Percentiles rank a stretch among this genome's conserved stretches.
phyloP scores from a whole-genome alignment of 495 filamentous ascomycete species.

The Aspergillus bridgeri region DNA sequence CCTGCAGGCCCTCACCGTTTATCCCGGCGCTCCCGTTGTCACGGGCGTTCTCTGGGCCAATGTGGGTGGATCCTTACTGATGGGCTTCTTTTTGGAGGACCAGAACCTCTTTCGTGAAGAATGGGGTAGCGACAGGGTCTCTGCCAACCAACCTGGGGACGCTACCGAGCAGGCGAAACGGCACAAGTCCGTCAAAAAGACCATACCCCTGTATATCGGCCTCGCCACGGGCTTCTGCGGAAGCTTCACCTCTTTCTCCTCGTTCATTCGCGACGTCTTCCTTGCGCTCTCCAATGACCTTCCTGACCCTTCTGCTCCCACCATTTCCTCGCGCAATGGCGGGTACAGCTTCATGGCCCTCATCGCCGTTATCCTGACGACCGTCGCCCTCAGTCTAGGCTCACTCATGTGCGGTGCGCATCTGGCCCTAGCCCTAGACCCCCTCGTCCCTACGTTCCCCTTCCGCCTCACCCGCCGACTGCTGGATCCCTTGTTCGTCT shows the following conservation, averaged over 20 bases:
- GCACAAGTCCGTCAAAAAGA: conserved; percentile 66
- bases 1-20: conserved; percentile 75
- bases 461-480: conserved; percentile 53
- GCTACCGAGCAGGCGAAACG: conserved; percentile 30
- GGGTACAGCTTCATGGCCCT: conserved; percentile 83
- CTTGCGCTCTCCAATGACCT: conserved; percentile 78
- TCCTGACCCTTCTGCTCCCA: conserved; percentile 40
- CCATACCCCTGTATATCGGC: conserved; percentile 86
- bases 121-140: conserved; percentile 42
- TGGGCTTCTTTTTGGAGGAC: conserved; percentile 87
- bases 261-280: conserved; percentile 82
- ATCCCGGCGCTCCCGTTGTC: conserved; percentile 70
- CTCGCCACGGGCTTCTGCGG: conserved; percentile 94
- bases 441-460: conserved; percentile 54
- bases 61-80: conserved; percentile 73
- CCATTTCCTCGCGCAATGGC: conserved; percentile 51
- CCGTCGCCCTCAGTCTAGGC: conserved; percentile 63
- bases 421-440: conserved; percentile 61
- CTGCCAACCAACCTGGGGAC: conserved; percentile 5
- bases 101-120: conserved; percentile 68
- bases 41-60: conserved; percentile 87
- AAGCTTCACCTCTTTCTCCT: conserved; percentile 86
- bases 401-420: conserved; percentile 74
- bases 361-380: conserved; percentile 64
- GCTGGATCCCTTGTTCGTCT: conserved; percentile 58